These are phyloP conservation scores for Gracilaria domingensis DNA, from an alignment of 23 red algal genomes.

Conservation along the genomic window DNA sequence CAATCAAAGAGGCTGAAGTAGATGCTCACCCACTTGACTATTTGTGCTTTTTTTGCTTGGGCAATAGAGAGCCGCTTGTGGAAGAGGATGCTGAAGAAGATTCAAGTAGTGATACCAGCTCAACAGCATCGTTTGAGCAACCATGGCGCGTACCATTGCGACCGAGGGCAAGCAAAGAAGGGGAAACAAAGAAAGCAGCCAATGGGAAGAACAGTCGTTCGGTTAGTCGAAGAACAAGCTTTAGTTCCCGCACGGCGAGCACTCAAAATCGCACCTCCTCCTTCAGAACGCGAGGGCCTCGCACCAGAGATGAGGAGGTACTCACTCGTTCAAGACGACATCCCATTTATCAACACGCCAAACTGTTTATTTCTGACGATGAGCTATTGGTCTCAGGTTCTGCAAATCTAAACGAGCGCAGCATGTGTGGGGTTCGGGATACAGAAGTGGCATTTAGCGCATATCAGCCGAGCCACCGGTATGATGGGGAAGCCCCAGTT, in stretches of 20 bases:
- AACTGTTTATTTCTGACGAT: slow-evolving; percentile 75
- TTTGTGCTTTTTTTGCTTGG: slow-evolving; percentile 72
- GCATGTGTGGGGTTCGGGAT: slow-evolving; percentile 78
- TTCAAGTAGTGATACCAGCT: slow-evolving; percentile 8
- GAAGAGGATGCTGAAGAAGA: slow-evolving; percentile 33
- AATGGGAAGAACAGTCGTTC: not conserved
- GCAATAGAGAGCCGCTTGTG: slow-evolving; percentile 47
- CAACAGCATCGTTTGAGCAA: slow-evolving; percentile 45
- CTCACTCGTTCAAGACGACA: slow-evolving; percentile 46
- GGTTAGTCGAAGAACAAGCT: slow-evolving; percentile 19
- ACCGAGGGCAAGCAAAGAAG: not conserved
- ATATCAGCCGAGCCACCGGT: slow-evolving; percentile 62
- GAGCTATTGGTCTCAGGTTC: slow-evolving; percentile 64
- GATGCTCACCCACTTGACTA: slow-evolving; percentile 65
- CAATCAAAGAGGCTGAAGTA: slow-evolving; percentile 46
- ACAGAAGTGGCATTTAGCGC: slow-evolving; percentile 71
- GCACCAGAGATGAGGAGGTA: slow-evolving; percentile 56
- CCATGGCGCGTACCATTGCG: slow-evolving; percentile 53
- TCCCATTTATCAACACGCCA: slow-evolving; percentile 73
- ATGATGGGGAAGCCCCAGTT: slow-evolving; percentile 11
- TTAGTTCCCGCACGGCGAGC: slow-evolving; percentile 20
- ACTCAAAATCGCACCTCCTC: slow-evolving; percentile 11
- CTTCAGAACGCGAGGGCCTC: slow-evolving; percentile 29
- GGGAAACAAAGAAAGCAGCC: not conserved
- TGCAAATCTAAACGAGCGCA: slow-evolving; percentile 78